A percentile compares a stretch with the other conserved stretches of the same genome.
Conservation (phyloP, 2,329 filamentous ascomycete species). For the Hypoxylon sp. region DNA sequence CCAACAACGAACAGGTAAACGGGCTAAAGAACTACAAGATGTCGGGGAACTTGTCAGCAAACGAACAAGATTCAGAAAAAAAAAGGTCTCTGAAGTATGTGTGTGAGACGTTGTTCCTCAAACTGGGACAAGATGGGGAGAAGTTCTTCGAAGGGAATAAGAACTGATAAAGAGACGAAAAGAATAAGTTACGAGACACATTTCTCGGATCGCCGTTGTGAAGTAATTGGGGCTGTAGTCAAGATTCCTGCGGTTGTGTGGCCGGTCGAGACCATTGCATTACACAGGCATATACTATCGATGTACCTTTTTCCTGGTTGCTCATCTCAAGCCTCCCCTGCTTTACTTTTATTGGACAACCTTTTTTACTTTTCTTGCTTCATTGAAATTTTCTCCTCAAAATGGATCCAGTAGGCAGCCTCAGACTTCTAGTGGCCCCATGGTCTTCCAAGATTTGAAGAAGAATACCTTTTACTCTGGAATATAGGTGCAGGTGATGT, state of each 20-base stretch:
- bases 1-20: constrained; percentile 47
- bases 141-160: constrained; percentile 48
- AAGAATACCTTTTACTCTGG: constrained; percentile 30
- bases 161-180: constrained; percentile 50
- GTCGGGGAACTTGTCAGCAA: constrained; percentile 51
- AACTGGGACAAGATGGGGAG: constrained; percentile 45
- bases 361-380: constrained; percentile 31
- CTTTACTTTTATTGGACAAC: constrained; percentile 44
- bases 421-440: constrained; percentile 34
- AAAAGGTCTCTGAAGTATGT: constrained; percentile 38
- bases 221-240: constrained; percentile 50
- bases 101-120: constrained; percentile 55
- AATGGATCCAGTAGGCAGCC: constrained; percentile 21
- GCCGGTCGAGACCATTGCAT: constrained; percentile 50
- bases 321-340: constrained; percentile 45
- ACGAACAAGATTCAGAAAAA: constrained; percentile 42
- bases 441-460: constrained; percentile 17
- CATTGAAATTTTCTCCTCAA: constrained; percentile 19
- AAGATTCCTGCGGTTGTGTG: constrained; percentile 48
- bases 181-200: constrained; percentile 52
- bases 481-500: constrained; percentile 39
- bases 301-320: constrained; percentile 50
- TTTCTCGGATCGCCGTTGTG: constrained; percentile 49
- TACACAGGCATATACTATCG: constrained; percentile 50
- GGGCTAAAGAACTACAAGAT: constrained; percentile 44